Base-by-base conservation (phyloP, 441 rosid genomes). In the Pelargonium fulgidum region DNA sequence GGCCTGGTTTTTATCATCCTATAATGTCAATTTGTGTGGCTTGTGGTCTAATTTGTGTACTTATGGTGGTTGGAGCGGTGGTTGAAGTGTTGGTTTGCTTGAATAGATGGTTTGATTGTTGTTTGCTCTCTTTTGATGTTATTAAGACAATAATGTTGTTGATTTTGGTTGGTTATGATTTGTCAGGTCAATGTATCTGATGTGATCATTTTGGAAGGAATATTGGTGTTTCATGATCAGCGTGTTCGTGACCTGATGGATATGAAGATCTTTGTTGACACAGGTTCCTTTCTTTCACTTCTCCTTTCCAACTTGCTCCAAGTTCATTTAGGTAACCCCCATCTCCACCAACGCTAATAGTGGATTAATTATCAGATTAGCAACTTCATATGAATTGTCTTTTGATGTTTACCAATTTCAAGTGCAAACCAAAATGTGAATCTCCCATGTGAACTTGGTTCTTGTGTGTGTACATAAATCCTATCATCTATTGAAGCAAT, bases 201-300 rank as follows among this genome's bases (percentile, higher is more conserved):
- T 84, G 99, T 93, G 66, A 91, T 93, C 52, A 93, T 93, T 74
- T 75, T 93, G 85, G 97, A 91, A 84, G 99, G 99, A 71, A 93
- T 93, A 78, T 80, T 93, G 54, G 93, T 93, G 48, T 93, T 93
- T 59, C 97, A 93, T 78, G 97, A 93, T 69, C 91, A 82, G 44
- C 87, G 78, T 72, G 97, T 93, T 74, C 89, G 99, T 14, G 85
- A 84, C 76, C 81, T 88, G 67, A 93, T 93, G 99, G 80, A 87
- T 75, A 82, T 93, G 99, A 93, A 91, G 85, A 93, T 93, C 66
- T 93, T 93, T 72, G 99, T 91, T 58, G 99, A 93, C 77, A 82
- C 99, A 81, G 96, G 99, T 93, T 56, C 62, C 8, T 17, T 69
- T 73, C 4, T 61, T 74, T 70, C 67, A 44, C 50, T 69, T 50